A percentile compares a stretch with the other conserved stretches of the same genome.
Conservation (phyloP, 2,329 filamentous ascomycete genomes). For the Penicillium oxalicum region DNA sequence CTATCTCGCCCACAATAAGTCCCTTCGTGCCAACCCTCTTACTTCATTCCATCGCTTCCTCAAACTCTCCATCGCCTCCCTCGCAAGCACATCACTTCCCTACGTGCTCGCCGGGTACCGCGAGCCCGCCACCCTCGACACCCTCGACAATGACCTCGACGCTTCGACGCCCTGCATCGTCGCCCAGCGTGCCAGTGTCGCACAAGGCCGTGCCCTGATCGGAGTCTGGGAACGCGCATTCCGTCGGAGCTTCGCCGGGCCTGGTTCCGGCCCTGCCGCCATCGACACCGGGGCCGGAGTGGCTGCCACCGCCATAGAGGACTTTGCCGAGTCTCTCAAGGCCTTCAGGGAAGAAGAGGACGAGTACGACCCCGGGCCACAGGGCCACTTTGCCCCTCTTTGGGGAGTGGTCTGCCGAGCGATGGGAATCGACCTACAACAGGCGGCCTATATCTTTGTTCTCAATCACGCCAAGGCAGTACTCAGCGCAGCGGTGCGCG, state of each 20-base stretch:
- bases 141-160: constrained; percentile 58
- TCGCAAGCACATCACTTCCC: constrained; percentile 55
- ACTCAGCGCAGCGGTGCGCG: constrained; percentile 56
- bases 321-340: constrained; percentile 38
- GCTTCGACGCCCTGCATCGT: constrained; percentile 59
- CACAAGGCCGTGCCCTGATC: constrained; percentile 55
- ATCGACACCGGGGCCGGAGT: constrained; percentile 14
- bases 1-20: constrained; percentile 54
- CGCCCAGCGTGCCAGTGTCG: constrained; percentile 54
- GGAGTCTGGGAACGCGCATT: constrained; percentile 56
- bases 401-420: constrained; percentile 53
- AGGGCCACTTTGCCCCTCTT: constrained; percentile 56
- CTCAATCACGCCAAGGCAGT: constrained; percentile 60
- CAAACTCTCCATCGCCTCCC: constrained; percentile 50
- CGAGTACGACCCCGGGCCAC: constrained; percentile 31
- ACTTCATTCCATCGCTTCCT: constrained; percentile 52
- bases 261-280: constrained; percentile 4
- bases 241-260: constrained; percentile 27
- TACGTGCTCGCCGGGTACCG: constrained; percentile 54
- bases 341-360: constrained; percentile 20
- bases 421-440: constrained; percentile 47
- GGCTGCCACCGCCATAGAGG: constrained; percentile 28
- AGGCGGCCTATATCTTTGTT: constrained; percentile 57
- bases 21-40: constrained; percentile 29
- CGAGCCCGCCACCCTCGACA: constrained; percentile 44